phyloP scores from a whole-genome alignment of 179 eudicot species.

The Beta corolliflora region DNA sequence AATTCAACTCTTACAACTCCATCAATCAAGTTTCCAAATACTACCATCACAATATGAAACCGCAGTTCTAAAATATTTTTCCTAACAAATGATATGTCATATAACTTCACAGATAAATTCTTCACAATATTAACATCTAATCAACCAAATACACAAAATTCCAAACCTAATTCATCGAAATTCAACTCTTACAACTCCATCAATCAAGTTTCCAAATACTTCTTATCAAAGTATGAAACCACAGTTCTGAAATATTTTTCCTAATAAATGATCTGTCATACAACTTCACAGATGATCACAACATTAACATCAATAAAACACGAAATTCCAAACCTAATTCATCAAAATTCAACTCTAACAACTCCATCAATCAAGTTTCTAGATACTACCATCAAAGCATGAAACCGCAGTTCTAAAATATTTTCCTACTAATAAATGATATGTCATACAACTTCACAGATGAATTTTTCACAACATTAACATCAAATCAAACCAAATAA shows the following conservation, averaged over 20 bases:
- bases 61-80: not conserved
- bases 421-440: not conserved
- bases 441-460: not conserved
- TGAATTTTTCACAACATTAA: not conserved
- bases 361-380: too few relatives aligned
- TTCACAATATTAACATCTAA: not conserved
- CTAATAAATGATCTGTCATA: not conserved
- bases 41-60: not conserved
- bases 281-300: not conserved
- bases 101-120: not conserved
- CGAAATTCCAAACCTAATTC: not conserved
- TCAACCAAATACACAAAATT: too few relatives aligned
- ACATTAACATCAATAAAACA: not conserved
- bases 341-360: not conserved
- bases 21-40: not conserved
- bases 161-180: not conserved
- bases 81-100: too few relatives aligned
- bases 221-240: not conserved
- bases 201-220: not conserved
- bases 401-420: not conserved
- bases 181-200: too few relatives aligned
- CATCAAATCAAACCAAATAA: not conserved
- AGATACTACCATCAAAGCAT: not conserved
- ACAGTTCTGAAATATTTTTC: not conserved
- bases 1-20: too few relatives aligned